Evolutionary conservation across 2,329 filamentous ascomycete species (phyloP).

Genomic region (Arthrobotrys musiformis): DNA sequence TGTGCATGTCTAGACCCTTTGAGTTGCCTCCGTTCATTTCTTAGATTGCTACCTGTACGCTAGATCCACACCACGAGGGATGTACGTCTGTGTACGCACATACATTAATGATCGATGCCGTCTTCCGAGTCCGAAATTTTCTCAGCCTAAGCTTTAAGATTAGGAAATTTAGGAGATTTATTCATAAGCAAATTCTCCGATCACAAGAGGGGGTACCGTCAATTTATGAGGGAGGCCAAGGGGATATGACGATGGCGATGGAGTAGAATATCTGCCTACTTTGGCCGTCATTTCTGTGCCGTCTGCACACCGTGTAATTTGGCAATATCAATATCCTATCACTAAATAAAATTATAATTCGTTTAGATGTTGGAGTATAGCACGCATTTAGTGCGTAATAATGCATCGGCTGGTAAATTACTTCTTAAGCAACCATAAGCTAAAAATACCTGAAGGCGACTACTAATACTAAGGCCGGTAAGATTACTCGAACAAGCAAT

Average conservation of each 20-base stretch:
- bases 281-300: slow-evolving; percentile 9
- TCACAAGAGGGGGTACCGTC: neutral
- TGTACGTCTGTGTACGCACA: neutral
- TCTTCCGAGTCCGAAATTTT: slow-evolving; percentile 2
- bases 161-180: neutral
- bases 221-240: neutral
- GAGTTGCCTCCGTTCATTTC: neutral
- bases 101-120: slow-evolving; percentile 1
- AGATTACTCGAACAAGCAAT: slow-evolving; percentile 11
- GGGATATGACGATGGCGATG: neutral
- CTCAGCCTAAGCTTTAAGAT: neutral
- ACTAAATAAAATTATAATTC: neutral
- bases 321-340: slow-evolving; percentile 10
- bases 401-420: neutral
- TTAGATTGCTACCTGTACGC: slow-evolving; percentile 5
- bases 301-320: neutral
- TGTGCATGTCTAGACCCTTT: neutral
- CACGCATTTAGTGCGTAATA: neutral
- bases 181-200: neutral
- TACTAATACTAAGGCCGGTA: neutral
- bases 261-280: slow-evolving; percentile 14
- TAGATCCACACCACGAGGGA: neutral
- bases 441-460: slow-evolving; percentile 6
- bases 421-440: neutral
- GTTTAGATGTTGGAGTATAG: neutral